Base-by-base conservation (phyloP, 2,329 filamentous ascomycete genomes). In the Fusarium odoratissimum region DNA sequence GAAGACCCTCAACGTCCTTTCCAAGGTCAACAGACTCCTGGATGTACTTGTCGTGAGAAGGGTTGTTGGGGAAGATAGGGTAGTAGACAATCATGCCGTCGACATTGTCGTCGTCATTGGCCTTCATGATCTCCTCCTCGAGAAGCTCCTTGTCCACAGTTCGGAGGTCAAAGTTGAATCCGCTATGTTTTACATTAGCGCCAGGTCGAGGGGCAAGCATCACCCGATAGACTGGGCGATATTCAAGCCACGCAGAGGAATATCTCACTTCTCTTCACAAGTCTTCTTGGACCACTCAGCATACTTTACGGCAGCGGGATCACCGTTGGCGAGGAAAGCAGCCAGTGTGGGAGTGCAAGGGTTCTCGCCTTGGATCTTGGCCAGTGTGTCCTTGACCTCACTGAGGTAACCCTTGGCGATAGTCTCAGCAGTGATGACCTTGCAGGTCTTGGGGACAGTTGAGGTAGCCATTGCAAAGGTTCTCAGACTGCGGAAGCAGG, bases 71-170 rank as follows among this genome's bases (percentile, higher is more conserved):
- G 82, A 98, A 98, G 83, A 99, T 97, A 62, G 96, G 96, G 83
- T 98, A 99, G 88, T 99, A 99, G 80, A 99, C 93, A 75, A 99
- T 97, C 80, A 98, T 97, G 77, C 90, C 95, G 83, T 97, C 93
- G 71, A 98, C 90, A 21, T 84, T 79, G 63, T 88, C 80, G 82
- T 98, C 94, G 37, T 89, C 85, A 83, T 99, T 99, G 79, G 95
- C 95, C 74, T 89, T 88, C 75, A 95, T 89, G 79, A 99, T 92
- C 74, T 92, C 91, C 77, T 97, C 94, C 86, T 99, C 96, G 71
- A 98, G 92, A 51, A 91, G 88, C 79, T 98, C 95, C 81, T 95
- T 95, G 78, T 93, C 89, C 58, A 97, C 91, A 79, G 91, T 90
- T 76, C 93, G 93, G 67, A 98, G 90, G 75, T 95, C 91, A 81